Evolutionary conservation across 805 yeast genomes (phyloP), one percentile per base, ranked within the genome.

Genomic region (Cyberlindnera nakhonratchasimensis): DNA sequence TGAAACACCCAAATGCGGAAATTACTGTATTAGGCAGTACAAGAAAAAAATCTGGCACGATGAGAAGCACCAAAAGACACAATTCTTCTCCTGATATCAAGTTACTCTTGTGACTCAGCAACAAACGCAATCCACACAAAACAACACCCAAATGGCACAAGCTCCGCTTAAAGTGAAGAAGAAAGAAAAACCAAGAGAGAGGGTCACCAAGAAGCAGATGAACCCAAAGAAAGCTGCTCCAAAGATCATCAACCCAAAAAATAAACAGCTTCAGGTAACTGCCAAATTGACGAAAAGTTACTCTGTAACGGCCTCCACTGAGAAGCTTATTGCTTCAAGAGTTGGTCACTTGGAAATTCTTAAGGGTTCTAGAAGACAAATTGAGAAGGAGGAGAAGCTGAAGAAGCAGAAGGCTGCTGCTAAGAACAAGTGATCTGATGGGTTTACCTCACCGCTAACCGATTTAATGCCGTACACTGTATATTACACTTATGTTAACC

Each of bases 321-420:
- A 91, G 65, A 88, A 79, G 66, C 71, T 88, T 43, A 79, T 91
- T 52, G 82, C 97, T 2, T 74, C 95, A 43, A 76, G 91, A 61
- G 97, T 91, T 7, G 99, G 99, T 20, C 98, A 91, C 63, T 72
- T 91, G 55, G 99, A 91, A 66, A 62, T 91, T 29, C 69, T 91
- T 50, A 89, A 86, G 63, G 99, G 99, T 13, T 81, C 93, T 7
- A 80, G 97, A 70, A 79, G 95, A 66, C 79, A 85, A 54, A 45
- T 86, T 14, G 96, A 87, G 59, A 85, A 76, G 59, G 69, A 63
- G 14, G 76, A 70, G 50, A 79, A 76, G 61, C 57, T 55, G 35
- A 66, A 72, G 55, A 58, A 63, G 41, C 47, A 53, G 33, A 53
- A 53, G 32, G 59, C 43, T n/a, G 53, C 53, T 24, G 48, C 48